Evolutionary conservation across 768 basidiomycete species (phyloP).

Genomic region (Calocybe gangraenosa): DNA sequence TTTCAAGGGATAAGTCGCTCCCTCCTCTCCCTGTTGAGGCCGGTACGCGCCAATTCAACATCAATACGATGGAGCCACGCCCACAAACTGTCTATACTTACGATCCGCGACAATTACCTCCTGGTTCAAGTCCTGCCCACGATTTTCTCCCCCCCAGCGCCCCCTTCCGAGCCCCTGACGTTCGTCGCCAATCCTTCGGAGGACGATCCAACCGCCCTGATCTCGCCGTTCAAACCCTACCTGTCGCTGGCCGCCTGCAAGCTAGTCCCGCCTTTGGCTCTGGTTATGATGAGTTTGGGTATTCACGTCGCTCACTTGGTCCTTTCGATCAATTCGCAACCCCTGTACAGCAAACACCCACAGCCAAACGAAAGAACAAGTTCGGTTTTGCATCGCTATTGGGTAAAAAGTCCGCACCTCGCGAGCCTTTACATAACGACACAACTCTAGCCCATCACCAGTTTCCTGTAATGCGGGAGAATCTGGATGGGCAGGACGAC

Average conservation of each 20-base stretch:
- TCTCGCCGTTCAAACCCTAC: constrained; percentile 47
- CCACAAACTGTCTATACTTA: constrained; percentile 66
- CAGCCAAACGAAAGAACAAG: constrained; percentile 65
- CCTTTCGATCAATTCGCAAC: constrained; percentile 31
- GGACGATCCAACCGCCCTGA: constrained; percentile 60
- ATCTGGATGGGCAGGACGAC: constrained; percentile 49
- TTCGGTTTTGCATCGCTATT: constrained; percentile 67
- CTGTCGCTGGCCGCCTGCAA: constrained; percentile 26
- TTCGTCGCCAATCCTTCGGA: constrained; percentile 72
- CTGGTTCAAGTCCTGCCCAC: constrained; percentile 38
- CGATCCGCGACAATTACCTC: constrained; percentile 47
- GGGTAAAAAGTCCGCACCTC: constrained; percentile 45
- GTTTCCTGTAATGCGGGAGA: constrained; percentile 45
- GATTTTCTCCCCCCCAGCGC: constrained; percentile 61
- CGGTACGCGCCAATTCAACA: constrained; percentile 33
- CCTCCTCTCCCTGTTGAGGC: constrained; percentile 67
- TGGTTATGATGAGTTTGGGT: constrained; percentile 71
- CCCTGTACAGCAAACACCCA: constrained; percentile 21
- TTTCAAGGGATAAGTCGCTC: constrained; percentile 67
- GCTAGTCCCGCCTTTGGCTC: constrained; percentile 36
- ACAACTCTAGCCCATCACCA: constrained; percentile 33
- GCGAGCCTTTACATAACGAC: constrained; percentile 29
- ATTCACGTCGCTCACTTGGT: constrained; percentile 56
- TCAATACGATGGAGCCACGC: constrained; percentile 36
- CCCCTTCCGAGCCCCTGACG: constrained; percentile 54